A percentile compares a stretch with the other conserved stretches of the same genome.
These are phyloP conservation scores for Orbilia brochopaga DNA, from an alignment of 2,329 filamentous ascomycete species.

Conservation along the genomic window DNA sequence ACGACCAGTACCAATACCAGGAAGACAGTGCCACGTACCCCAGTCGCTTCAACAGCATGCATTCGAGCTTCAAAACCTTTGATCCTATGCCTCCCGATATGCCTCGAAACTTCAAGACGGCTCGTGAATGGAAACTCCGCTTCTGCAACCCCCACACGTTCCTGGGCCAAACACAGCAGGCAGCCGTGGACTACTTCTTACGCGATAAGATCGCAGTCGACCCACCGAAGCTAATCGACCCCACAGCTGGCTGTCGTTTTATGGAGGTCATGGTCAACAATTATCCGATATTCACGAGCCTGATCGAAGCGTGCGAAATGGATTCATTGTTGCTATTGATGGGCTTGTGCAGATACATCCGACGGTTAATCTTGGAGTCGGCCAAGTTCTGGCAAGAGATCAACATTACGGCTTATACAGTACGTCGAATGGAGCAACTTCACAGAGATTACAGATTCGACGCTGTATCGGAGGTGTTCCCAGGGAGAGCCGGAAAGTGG, in stretches of 20 bases:
- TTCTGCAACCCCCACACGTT: conserved; percentile 48
- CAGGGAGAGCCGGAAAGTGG: conserved; percentile 39
- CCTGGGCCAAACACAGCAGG: conserved; percentile 40
- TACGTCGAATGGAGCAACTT: conserved; percentile 23
- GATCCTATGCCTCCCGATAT: conserved; percentile 40
- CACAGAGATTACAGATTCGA: conserved; percentile 45
- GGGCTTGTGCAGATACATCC: conserved; percentile 39
- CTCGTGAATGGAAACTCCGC: conserved; percentile 41
- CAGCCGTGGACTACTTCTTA: conserved; percentile 46
- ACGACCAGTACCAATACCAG: conserved; percentile 43
- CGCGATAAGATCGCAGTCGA: conserved; percentile 1
- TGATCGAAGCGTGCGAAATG: conserved; percentile 44
- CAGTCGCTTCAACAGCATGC: conserved; percentile 30
- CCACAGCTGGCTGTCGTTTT: conserved; percentile 29
- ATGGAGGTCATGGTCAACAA: conserved; percentile 43
- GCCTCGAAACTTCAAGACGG: conserved; percentile 23
- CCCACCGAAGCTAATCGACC: conserved; percentile 30
- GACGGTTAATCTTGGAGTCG: conserved; percentile 34
- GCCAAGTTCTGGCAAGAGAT: conserved; percentile 44
- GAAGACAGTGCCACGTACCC: conserved; percentile 14
- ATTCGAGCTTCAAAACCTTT: conserved; percentile 40
- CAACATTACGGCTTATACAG: conserved; percentile 38
- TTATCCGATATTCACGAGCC: conserved; percentile 44
- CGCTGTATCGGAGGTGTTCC: conserved; percentile 32
- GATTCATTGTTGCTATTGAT: conserved; percentile 44